Conservation (phyloP, 164 flowering plant genomes). For the Umbellularia californica region DNA sequence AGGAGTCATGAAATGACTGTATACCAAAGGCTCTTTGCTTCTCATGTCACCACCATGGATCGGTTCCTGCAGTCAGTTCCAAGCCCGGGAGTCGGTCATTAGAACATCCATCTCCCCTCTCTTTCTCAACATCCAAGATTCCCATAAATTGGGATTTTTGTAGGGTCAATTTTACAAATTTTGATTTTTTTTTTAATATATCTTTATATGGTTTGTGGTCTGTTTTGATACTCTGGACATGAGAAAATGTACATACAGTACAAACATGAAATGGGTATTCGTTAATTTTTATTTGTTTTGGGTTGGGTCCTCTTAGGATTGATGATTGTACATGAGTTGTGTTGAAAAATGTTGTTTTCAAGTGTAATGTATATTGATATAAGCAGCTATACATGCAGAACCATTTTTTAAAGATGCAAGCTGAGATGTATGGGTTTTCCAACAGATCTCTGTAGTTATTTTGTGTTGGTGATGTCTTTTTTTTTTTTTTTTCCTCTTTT, state of each 20-base stretch:
- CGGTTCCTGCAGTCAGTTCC: conserved; percentile 52
- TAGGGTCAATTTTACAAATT: background rate
- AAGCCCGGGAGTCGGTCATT: conserved; percentile 60
- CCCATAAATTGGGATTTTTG: background rate
- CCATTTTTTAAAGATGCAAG: too few relatives aligned
- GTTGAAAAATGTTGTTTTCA: too few relatives aligned
- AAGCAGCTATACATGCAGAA: too few relatives aligned
- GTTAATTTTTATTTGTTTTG: background rate
- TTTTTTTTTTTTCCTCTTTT: too few relatives aligned
- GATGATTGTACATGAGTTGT: too few relatives aligned
- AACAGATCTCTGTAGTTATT: too few relatives aligned
- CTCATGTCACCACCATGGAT: conserved; percentile 35
- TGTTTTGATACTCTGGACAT: background rate
- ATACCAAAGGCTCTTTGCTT: conserved; percentile 36
- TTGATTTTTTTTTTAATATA: background rate
- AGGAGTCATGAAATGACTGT: conserved; percentile 29
- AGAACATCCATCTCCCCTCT: background rate
- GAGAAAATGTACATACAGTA: background rate
- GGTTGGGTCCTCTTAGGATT: too few relatives aligned
- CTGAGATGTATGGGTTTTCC: too few relatives aligned
- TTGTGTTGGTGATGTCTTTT: too few relatives aligned
- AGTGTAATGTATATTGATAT: too few relatives aligned
- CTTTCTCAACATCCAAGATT: background rate
- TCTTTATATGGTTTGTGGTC: too few relatives aligned
- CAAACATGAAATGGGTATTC: conserved; percentile 1